Evolutionary conservation across 2,329 filamentous ascomycete species (phyloP).

Genomic region (Cytospora leucostoma): DNA sequence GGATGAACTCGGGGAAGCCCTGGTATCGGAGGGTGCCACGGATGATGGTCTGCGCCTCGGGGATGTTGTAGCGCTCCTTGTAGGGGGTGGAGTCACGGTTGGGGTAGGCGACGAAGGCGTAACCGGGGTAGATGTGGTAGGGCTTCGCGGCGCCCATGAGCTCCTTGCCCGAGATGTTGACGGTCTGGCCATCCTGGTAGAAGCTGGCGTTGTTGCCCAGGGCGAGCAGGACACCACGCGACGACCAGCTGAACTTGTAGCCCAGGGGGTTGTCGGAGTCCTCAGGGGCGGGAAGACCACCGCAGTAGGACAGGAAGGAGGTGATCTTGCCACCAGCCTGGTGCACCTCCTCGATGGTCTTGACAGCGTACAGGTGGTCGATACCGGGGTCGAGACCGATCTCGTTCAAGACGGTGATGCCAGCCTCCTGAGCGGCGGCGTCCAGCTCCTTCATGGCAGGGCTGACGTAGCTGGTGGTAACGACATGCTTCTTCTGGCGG

Average conservation of each 20-base stretch:
- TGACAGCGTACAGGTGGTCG: slow-evolving; percentile 78
- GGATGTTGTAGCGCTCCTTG: slow-evolving; percentile 86
- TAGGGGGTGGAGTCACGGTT: slow-evolving; percentile 88
- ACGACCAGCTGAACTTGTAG: slow-evolving; percentile 82
- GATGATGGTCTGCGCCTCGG: slow-evolving; percentile 85
- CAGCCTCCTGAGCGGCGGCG: slow-evolving; percentile 78
- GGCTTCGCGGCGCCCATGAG: slow-evolving; percentile 88
- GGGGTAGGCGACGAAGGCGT: slow-evolving; percentile 86
- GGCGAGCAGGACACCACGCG: slow-evolving; percentile 83
- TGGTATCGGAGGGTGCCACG: slow-evolving; percentile 80
- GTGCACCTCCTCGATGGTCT: slow-evolving; percentile 89
- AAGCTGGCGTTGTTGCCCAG: slow-evolving; percentile 83
- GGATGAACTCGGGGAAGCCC: slow-evolving; percentile 90
- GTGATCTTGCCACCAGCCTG: slow-evolving; percentile 80
- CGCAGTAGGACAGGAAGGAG: slow-evolving; percentile 82
- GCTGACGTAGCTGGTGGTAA: slow-evolving; percentile 92
- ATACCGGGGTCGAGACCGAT: slow-evolving; percentile 78
- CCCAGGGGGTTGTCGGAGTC: slow-evolving; percentile 85
- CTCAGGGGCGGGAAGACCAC: slow-evolving; percentile 72
- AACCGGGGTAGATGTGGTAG: slow-evolving; percentile 88
- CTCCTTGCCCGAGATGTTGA: slow-evolving; percentile 65
- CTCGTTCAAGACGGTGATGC: slow-evolving; percentile 98
- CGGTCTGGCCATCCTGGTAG: slow-evolving; percentile 76
- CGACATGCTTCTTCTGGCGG: slow-evolving; percentile 90
- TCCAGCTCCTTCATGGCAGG: slow-evolving; percentile 91